These are phyloP conservation scores for Macrophomina pseudophaseolina DNA, from an alignment of 2,329 filamentous ascomycete genomes.

Conservation along the genomic window DNA sequence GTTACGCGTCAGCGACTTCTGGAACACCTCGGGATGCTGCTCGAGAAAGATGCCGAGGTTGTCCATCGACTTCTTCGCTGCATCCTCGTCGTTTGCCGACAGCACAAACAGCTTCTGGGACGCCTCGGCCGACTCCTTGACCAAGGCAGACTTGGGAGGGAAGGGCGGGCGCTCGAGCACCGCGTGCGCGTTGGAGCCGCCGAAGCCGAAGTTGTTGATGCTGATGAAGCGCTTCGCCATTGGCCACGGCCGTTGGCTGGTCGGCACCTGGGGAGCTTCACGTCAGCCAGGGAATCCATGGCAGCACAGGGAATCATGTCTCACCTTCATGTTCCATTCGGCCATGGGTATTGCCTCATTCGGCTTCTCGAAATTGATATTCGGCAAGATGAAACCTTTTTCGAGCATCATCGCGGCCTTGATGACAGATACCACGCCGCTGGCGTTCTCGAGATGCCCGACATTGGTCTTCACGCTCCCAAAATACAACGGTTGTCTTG, in stretches of 20 bases:
- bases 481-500: constrained; percentile 33
- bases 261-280: constrained; percentile 9
- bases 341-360: constrained; percentile 29
- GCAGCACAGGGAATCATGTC: not conserved
- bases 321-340: constrained; percentile 29
- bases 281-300: constrained; percentile 2
- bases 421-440: constrained; percentile 35
- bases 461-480: constrained; percentile 37
- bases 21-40: constrained; percentile 24
- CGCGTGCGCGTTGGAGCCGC: constrained; percentile 28
- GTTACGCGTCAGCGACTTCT: constrained; percentile 23
- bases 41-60: constrained; percentile 24
- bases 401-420: constrained; percentile 39
- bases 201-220: constrained; percentile 29
- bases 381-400: constrained; percentile 33
- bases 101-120: constrained; percentile 19
- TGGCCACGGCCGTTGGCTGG: constrained; percentile 25
- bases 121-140: constrained; percentile 3
- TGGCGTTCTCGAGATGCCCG: constrained; percentile 41
- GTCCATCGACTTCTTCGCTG: constrained; percentile 5
- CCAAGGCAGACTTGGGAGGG: not conserved
- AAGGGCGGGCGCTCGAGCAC: constrained; percentile 22
- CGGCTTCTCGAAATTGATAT: constrained; percentile 30
- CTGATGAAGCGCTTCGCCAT: constrained; percentile 18
- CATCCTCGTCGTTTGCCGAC: constrained; percentile 22